Conservation (phyloP, 768 basidiomycete genomes). For the Albatrellus ellisii region DNA sequence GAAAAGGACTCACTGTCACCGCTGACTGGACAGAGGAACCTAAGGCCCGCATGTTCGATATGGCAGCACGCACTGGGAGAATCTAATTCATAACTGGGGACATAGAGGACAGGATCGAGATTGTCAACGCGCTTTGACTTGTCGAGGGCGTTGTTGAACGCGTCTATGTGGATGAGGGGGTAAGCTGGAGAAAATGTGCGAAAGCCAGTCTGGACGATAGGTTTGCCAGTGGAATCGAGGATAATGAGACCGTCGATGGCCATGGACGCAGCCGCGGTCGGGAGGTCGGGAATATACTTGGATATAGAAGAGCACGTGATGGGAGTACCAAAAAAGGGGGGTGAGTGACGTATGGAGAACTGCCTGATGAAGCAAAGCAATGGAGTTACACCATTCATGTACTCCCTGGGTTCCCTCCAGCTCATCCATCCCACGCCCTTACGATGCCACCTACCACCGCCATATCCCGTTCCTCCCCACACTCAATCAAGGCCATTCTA, state of each 20-base stretch:
- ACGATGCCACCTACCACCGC: slow-evolving; percentile 11
- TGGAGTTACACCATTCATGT: background rate
- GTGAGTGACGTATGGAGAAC: background rate
- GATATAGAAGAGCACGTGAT: background rate
- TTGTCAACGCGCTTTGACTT: slow-evolving; percentile 39
- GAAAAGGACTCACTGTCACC: slow-evolving; percentile 56
- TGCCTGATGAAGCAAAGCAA: background rate
- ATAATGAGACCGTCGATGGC: slow-evolving; percentile 15
- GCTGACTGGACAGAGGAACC: slow-evolving; percentile 69
- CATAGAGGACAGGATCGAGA: slow-evolving; percentile 66
- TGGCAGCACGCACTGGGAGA: slow-evolving; percentile 74
- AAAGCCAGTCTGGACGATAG: slow-evolving; percentile 88
- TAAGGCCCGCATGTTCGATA: slow-evolving; percentile 60
- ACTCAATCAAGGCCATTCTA: slow-evolving; percentile 22
- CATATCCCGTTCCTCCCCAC: slow-evolving; percentile 3
- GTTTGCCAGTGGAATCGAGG: slow-evolving; percentile 20
- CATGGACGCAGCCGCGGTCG: slow-evolving; percentile 3
- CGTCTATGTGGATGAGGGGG: slow-evolving; percentile 77
- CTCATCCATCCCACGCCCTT: background rate
- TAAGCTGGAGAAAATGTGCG: slow-evolving; percentile 64
- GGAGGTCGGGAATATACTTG: background rate
- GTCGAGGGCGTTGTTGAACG: slow-evolving; percentile 59
- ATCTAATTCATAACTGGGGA: slow-evolving; percentile 35
- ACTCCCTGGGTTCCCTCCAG: background rate
- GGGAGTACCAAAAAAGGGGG: background rate